Percentiles rank a stretch among this genome's conserved stretches.
These are phyloP conservation scores for Dothideomycetes sp. DNA, from an alignment of 2,329 filamentous ascomycete species.

Conservation along the genomic window DNA sequence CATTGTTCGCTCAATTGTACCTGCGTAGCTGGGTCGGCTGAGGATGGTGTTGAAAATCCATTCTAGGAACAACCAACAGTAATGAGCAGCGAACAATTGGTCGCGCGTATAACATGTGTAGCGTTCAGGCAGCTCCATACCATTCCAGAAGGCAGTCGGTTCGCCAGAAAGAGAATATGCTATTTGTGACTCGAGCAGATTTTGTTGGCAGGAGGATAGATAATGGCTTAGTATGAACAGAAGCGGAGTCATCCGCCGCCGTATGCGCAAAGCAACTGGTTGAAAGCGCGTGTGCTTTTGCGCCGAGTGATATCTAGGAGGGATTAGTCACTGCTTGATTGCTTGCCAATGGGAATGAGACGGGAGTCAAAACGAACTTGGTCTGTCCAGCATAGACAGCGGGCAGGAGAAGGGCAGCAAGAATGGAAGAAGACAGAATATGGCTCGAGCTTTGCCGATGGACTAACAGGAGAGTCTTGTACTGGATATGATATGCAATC, in stretches of 20 bases:
- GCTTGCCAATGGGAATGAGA: background rate
- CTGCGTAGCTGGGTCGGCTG: constrained; percentile 6
- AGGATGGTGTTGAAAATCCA: constrained; percentile 8
- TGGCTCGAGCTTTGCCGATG: background rate
- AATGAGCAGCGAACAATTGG: constrained; percentile 3
- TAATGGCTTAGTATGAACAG: constrained; percentile 6
- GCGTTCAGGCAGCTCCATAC: constrained; percentile 2
- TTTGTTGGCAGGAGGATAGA: constrained; percentile 2
- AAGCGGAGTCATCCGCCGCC: constrained; percentile 5
- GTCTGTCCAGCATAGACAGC: background rate
- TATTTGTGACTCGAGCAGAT: constrained; percentile 1
- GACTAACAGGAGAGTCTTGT: constrained; percentile 8
- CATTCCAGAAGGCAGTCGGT: constrained; percentile 3
- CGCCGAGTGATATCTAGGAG: constrained; percentile 5
- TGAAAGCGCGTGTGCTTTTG: constrained; percentile 5
- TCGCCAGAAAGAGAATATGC: constrained; percentile 3
- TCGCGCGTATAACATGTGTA: background rate
- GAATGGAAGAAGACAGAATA: background rate
- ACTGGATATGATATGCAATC: constrained; percentile 7
- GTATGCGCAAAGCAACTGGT: constrained; percentile 5
- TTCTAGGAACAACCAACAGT: constrained; percentile 8
- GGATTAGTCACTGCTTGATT: too few species aligned
- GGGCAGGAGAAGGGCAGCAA: background rate
- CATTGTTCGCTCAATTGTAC: constrained; percentile 6
- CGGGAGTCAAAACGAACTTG: background rate